A percentile compares a stretch with the other conserved stretches of the same genome.
These are phyloP conservation scores for Gymnopilus dilepis DNA, from an alignment of 768 basidiomycete genomes.

Conservation along the genomic window DNA sequence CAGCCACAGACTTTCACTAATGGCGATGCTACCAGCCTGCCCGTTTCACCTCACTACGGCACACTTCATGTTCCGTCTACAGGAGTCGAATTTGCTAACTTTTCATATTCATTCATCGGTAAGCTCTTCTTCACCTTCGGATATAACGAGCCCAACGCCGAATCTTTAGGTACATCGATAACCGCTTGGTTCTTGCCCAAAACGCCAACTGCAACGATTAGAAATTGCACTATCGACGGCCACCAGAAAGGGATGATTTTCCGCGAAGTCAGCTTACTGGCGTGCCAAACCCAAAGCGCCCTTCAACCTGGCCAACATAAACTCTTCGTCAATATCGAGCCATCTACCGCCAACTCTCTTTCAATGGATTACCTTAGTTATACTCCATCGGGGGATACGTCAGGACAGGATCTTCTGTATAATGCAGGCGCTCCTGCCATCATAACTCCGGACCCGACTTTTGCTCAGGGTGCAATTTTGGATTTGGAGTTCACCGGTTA, in stretches of 20 bases:
- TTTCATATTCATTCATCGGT: background rate
- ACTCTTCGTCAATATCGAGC: no score
- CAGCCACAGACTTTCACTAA: background rate
- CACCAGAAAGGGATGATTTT: no score
- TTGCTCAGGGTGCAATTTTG: background rate
- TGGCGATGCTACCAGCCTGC: background rate
- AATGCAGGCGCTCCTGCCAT: no score
- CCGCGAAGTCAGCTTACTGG: no score
- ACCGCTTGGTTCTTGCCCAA: background rate
- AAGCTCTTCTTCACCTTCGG: background rate
- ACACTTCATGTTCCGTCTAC: background rate
- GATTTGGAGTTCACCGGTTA: background rate
- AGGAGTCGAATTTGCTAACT: background rate
- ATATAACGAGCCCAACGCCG: background rate
- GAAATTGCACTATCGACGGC: no score
- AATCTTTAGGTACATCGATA: background rate
- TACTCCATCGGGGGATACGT: background rate
- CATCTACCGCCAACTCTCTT: no score
- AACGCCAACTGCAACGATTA: background rate
- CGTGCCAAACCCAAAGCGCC: no score
- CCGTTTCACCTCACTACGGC: background rate
- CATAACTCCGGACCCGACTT: background rate
- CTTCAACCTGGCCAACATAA: no score
- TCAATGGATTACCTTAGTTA: background rate
- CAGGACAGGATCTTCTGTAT: background rate